Conservation (phyloP, 2,329 filamentous ascomycete genomes). For the Apiospora marii region DNA sequence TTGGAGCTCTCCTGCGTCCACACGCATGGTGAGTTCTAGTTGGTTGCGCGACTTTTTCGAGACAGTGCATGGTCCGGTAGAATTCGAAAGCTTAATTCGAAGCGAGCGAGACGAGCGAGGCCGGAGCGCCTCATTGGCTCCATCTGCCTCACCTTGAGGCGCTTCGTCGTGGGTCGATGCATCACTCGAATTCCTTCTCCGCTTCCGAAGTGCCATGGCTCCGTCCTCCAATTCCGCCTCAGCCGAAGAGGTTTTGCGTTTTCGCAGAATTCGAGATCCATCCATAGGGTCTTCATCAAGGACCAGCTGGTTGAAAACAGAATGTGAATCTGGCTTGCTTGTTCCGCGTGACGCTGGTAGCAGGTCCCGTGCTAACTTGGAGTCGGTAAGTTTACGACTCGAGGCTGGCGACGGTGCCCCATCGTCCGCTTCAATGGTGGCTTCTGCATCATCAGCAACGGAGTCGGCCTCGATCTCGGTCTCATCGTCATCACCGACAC, state of each 20-base stretch:
- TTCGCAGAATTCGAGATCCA: constrained; percentile 79
- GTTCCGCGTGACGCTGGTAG: constrained; percentile 72
- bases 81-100: constrained; percentile 57
- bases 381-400: constrained; percentile 63
- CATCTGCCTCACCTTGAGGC: constrained; percentile 45
- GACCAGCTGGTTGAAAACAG: constrained; percentile 77
- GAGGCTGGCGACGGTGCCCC: constrained; percentile 48
- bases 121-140: constrained; percentile 42
- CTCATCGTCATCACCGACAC: constrained; percentile 42
- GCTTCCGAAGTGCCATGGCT: constrained; percentile 60
- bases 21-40: constrained; percentile 65
- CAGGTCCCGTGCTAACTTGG: constrained; percentile 74
- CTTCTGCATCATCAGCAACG: constrained; percentile 36
- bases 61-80: constrained; percentile 50
- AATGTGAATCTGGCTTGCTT: constrained; percentile 74
- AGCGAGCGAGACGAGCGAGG: constrained; percentile 64
- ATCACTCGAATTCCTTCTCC: constrained; percentile 58
- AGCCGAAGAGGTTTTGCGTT: constrained; percentile 81
- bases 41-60: constrained; percentile 49
- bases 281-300: constrained; percentile 78
- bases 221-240: constrained; percentile 69
- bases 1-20: constrained; percentile 65
- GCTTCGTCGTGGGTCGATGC: constrained; percentile 46
- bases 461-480: constrained; percentile 42
- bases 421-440: constrained; percentile 43